Evolutionary conservation across 2,329 filamentous ascomycete species (phyloP), one percentile per base, ranked within the genome.

Genomic region (Penicillium rolfsii): DNA sequence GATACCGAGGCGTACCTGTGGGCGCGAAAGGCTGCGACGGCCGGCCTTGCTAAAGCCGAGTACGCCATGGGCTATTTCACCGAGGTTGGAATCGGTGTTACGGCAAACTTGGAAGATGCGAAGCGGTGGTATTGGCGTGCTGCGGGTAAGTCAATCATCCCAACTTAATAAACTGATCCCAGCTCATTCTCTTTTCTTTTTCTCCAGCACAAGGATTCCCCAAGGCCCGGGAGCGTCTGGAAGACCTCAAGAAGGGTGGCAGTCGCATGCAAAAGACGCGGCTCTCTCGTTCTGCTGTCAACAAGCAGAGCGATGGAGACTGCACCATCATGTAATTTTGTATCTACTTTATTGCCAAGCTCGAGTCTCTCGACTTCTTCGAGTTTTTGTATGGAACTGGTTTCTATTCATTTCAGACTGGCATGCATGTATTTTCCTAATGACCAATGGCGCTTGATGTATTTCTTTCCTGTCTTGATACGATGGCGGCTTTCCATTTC

Each of bases 41-140:
- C 92, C 3, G 93, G 94, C 2, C 79, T 97, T 40, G 88, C 92
- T 7, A 99, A 98, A 81, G 95, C 95, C 0, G 91, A 98, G 79
- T 98, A 97, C 78, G 95, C 94, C 0, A 97, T 99, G 90, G 95
- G 95, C 0, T 97, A 98, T 78, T 97, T 96, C 73, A 96, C 91
- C 0, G 95, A 99, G 77, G 89, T 95, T 52, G 95, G 95, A 12
- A 98, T 99, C 69, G 95, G 95, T 33, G 88, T 91, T 65, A 83
- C 89, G 16, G 87, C 90, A 8, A 96, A 94, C 74, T 71, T 97
- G 69, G 95, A 99, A 71, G 95, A 98, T 79, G 95, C 94, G 24
- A 97, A 96, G 83, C 87, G 93, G 70, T 99, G 95, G 95, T 99
- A 99, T 79, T 97, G 93, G 85, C 85, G 94, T 76, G 93, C 95